Evolutionary conservation across 2,329 filamentous ascomycete species (phyloP), one percentile per base, ranked within the genome.

Genomic region (Fusarium clavum): DNA sequence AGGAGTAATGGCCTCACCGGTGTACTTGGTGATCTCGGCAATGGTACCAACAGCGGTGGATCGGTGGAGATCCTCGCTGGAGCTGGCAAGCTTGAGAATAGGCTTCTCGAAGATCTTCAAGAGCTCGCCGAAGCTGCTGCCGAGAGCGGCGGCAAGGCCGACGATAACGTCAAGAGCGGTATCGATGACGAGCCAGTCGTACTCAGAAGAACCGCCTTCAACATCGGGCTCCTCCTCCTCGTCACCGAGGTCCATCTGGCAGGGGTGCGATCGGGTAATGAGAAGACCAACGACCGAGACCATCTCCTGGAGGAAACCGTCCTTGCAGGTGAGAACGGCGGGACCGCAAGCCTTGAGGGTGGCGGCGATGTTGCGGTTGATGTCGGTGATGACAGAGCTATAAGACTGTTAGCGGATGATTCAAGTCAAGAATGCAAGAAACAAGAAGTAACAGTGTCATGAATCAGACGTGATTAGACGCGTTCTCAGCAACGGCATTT

Each of bases 81-180:
- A 95, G 79, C 91, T 92, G 55, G 94, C 91, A 76, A 94, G 96
- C 83, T 93, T 95, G 78, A 97, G 84, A 73, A 98, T 87, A 40
- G 92, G 92, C 86, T 96, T 95, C 85, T 97, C 93, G 73, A 98
- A 97, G 75, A 97, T 90, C 86, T 97, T 97, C 94, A 94, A 98
- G 67, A 98, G 85, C 83, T 97, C 92, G 59, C 87, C 87, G 76
- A 98, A 98, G 73, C 90, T 89, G 24, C 87, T 80, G 41, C 96
- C 96, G 16, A 98, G 89, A 32, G 94, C 94, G 48, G 90, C 89
- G 22, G 94, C 91, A 43, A 98, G 88, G 40, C 93, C 94, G 54
- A 94, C 93, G 53, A 98, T 86, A 48, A 97, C 94, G 72, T 98
- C 96, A 58, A 98, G 88, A 38, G 94, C 94, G 12, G 94, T 97